Evolutionary conservation across 139 green algal species (phyloP).

Genomic region (Ulvella scutata): DNA sequence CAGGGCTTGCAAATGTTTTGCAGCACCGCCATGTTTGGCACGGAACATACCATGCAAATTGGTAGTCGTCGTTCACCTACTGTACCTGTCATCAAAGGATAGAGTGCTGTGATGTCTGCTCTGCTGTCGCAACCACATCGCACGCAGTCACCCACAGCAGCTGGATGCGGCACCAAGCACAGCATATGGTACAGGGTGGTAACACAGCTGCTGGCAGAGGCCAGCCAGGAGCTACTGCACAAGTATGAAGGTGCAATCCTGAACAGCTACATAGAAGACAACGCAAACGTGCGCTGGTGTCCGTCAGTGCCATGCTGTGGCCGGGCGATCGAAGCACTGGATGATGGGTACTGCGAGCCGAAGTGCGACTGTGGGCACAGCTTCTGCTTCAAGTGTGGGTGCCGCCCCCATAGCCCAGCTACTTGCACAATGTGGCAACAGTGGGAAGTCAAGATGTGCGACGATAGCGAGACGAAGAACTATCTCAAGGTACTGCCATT

Average conservation of each 20-base stretch:
- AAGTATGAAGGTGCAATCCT: background rate
- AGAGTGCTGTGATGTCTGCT: too few species aligned
- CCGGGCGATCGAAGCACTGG: constrained; percentile 41
- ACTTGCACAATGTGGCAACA: constrained; percentile 66
- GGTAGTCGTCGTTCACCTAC: too few species aligned
- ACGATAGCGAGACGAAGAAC: constrained; percentile 4
- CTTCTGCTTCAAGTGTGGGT: constrained; percentile 79
- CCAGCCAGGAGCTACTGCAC: background rate
- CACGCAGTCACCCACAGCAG: too few species aligned
- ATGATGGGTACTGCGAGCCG: constrained; percentile 57
- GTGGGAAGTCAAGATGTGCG: background rate
- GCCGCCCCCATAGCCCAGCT: constrained; percentile 62
- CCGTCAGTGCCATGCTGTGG: constrained; percentile 40
- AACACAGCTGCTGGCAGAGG: background rate
- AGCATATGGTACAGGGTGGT: background rate
- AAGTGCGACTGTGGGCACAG: constrained; percentile 49
- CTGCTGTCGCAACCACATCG: too few species aligned
- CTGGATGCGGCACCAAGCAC: too few species aligned
- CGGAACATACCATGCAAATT: too few species aligned
- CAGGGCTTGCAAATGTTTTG: too few species aligned
- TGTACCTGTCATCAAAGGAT: too few species aligned
- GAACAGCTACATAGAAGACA: constrained; percentile 25
- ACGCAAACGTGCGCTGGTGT: constrained; percentile 35
- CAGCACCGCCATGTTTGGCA: too few species aligned
- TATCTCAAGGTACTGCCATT: constrained; percentile 4